Conservation (phyloP, 257 asterid species). For the Nicotiana tabacum region DNA sequence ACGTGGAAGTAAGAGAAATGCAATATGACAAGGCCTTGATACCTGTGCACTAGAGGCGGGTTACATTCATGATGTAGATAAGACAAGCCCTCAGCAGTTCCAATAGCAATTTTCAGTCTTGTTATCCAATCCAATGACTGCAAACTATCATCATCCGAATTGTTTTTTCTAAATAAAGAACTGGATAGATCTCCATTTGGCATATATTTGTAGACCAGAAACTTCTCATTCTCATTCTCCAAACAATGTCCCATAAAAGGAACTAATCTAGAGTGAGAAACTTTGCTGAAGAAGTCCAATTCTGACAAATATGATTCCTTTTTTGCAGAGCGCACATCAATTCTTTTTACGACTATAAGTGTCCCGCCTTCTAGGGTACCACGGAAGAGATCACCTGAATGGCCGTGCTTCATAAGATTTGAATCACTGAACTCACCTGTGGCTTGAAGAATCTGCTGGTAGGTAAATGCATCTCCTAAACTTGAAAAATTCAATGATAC, state of each 20-base stretch:
- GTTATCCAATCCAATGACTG: constrained; percentile 98
- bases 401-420: constrained; percentile 70
- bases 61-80: constrained; percentile 87
- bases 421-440: constrained; percentile 52
- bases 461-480: constrained; percentile 68
- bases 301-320: constrained; percentile 60
- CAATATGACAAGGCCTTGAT: constrained; percentile 15
- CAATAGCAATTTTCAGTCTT: constrained; percentile 83
- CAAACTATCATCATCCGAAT: constrained; percentile 45
- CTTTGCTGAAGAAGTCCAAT: constrained; percentile 60
- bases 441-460: constrained; percentile 78
- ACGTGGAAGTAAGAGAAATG: background rate
- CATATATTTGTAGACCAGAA: constrained; percentile 75
- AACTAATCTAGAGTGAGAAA: constrained; percentile 73
- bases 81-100: constrained; percentile 84
- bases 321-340: constrained; percentile 48
- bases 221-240: constrained; percentile 83
- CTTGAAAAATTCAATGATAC: constrained; percentile 45
- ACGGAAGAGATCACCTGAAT: constrained; percentile 71
- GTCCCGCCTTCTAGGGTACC: constrained; percentile 78
- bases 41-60: constrained; percentile 97
- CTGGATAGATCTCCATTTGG: constrained; percentile 80
- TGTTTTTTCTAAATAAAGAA: constrained; percentile 69
- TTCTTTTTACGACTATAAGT: constrained; percentile 62
- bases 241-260: constrained; percentile 85